Evolutionary conservation across 495 filamentous ascomycete species (phyloP).

Genomic region (Darksidea phi): DNA sequence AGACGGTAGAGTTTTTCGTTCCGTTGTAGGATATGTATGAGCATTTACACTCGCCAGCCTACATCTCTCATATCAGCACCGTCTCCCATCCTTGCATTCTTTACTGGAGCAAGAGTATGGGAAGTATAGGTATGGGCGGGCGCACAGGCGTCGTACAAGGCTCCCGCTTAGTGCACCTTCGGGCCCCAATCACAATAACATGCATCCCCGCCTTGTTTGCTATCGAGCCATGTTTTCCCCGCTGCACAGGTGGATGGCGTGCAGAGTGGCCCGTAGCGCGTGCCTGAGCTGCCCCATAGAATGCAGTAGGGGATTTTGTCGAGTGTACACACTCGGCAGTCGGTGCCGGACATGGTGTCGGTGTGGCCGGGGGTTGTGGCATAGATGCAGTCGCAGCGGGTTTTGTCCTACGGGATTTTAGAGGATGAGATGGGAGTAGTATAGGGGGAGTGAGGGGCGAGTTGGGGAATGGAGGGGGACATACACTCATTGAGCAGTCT

Average conservation of each 20-base stretch:
- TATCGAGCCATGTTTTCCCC: not conserved
- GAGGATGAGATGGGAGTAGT: not conserved
- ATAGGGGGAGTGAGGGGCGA: too few relatives aligned
- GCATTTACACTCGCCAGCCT: conserved; percentile 22
- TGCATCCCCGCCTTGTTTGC: not conserved
- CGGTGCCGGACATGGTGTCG: conserved; percentile 8
- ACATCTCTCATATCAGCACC: not conserved
- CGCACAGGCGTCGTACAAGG: conserved; percentile 14
- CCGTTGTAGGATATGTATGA: too few relatives aligned
- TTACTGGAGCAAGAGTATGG: not conserved
- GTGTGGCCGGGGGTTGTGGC: not conserved
- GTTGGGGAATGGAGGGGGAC: not conserved
- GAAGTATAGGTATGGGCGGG: not conserved
- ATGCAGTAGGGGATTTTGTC: conserved; percentile 10
- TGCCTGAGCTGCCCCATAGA: conserved; percentile 13
- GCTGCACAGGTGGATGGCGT: not conserved
- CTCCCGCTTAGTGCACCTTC: conserved; percentile 7
- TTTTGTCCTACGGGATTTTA: conserved; percentile 14
- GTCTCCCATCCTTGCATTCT: not conserved
- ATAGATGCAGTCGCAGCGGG: conserved; percentile 21
- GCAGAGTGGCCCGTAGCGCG: conserved; percentile 18
- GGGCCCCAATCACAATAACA: conserved; percentile 17
- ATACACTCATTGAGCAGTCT: conserved; percentile 24
- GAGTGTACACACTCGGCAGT: conserved; percentile 20
- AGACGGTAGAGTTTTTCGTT: not conserved